Percentiles rank a stretch among this genome's conserved stretches.
These are phyloP conservation scores for Calonectria leucothoes DNA, from an alignment of 2,329 filamentous ascomycete species.

Conservation along the genomic window DNA sequence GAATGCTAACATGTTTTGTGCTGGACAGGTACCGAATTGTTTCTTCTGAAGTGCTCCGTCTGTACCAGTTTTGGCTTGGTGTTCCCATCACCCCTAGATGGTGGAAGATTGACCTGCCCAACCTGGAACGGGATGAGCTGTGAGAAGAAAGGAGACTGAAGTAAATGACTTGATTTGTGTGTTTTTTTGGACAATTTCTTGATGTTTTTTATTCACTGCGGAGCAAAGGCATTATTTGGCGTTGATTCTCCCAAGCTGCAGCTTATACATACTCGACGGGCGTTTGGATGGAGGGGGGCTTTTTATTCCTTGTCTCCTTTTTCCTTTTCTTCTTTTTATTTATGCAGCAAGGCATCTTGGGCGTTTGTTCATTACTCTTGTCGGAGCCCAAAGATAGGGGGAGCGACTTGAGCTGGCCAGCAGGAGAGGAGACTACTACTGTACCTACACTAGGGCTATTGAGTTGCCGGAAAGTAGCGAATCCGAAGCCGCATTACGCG, in stretches of 20 bases:
- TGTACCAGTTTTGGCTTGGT: conserved; percentile 64
- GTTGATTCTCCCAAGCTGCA: neutral
- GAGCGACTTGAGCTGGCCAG: neutral
- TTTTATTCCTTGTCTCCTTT: neutral
- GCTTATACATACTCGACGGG: neutral
- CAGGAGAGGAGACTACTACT: no score
- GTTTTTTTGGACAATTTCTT: neutral
- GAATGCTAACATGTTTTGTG: conserved; percentile 7
- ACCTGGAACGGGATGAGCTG: conserved; percentile 60
- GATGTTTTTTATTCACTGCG: neutral
- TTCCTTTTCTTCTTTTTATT: neutral
- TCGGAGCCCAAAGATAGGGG: neutral
- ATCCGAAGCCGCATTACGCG: neutral
- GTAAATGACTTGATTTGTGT: neutral
- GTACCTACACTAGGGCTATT: conserved; percentile 1
- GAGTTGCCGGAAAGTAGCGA: neutral
- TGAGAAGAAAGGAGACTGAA: no score
- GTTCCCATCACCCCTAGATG: conserved; percentile 61
- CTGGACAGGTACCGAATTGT: conserved; percentile 55
- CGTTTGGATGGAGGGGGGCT: neutral
- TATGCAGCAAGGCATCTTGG: conserved; percentile 5
- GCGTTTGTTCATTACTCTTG: conserved; percentile 8
- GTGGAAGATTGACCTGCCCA: conserved; percentile 59
- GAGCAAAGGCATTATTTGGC: conserved; percentile 17
- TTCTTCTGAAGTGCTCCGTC: conserved; percentile 56